A percentile compares a stretch with the other conserved stretches of the same genome.
Conservation (phyloP, 305 asterid species). For the Euphrasia arctica region DNA sequence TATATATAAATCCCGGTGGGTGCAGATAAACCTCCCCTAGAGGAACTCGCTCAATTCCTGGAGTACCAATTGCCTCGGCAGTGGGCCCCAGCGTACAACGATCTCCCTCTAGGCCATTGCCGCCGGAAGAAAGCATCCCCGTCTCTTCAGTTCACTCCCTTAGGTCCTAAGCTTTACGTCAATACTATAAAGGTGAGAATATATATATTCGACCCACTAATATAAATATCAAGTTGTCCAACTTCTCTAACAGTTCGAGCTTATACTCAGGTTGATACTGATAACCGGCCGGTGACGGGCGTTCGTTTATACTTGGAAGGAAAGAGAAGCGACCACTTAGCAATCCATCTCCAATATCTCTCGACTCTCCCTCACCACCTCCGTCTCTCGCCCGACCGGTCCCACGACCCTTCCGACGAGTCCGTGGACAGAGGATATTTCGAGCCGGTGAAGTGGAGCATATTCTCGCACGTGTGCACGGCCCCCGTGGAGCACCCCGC, state of each 20-base stretch:
- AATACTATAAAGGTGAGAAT: slow-evolving; percentile 86
- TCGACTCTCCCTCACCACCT: slow-evolving; percentile 58
- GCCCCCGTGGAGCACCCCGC: slow-evolving; percentile 86
- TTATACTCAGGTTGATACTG: slow-evolving; percentile 63
- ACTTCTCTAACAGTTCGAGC: no score
- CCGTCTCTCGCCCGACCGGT: slow-evolving; percentile 53
- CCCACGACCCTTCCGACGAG: slow-evolving; percentile 60
- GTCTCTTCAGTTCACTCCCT: slow-evolving; percentile 66
- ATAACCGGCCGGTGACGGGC: slow-evolving; percentile 81
- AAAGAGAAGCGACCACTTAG: slow-evolving; percentile 76
- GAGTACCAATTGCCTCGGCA: slow-evolving; percentile 91
- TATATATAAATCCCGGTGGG: no score
- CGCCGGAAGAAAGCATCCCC: slow-evolving; percentile 74
- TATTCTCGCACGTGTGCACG: slow-evolving; percentile 88
- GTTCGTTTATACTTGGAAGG: slow-evolving; percentile 86
- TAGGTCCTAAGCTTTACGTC: slow-evolving; percentile 94
- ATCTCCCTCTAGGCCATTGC: slow-evolving; percentile 81
- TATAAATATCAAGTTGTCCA: not conserved
- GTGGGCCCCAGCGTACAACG: slow-evolving; percentile 90
- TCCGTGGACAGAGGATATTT: slow-evolving; percentile 58
- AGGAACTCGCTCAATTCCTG: slow-evolving; percentile 84
- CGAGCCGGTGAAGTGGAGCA: slow-evolving; percentile 93
- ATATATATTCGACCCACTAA: no score
- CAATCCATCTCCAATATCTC: slow-evolving; percentile 87
- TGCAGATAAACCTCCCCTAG: slow-evolving; percentile 91